Percentiles rank a stretch among this genome's conserved stretches.
These are phyloP conservation scores for Microsporum canis DNA, from an alignment of 2,329 filamentous ascomycete genomes.

Conservation along the genomic window DNA sequence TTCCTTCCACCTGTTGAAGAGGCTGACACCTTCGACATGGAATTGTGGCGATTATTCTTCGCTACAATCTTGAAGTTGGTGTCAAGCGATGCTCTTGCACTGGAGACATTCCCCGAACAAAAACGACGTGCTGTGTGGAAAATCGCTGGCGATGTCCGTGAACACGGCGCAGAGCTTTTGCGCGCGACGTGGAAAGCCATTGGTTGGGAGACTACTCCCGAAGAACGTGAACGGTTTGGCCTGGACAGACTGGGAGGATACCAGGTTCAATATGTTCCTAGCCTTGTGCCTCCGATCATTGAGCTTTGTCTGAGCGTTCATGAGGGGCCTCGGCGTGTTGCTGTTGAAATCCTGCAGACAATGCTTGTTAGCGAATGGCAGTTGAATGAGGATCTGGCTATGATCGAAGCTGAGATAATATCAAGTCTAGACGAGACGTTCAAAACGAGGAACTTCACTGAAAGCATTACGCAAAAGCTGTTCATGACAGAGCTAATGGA, in stretches of 20 bases:
- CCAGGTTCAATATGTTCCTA: slow-evolving; percentile 94
- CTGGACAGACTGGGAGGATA: slow-evolving; percentile 84
- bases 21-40: slow-evolving; percentile 81
- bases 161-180: slow-evolving; percentile 77
- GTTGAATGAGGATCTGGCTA: slow-evolving; percentile 77
- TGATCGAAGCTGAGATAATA: slow-evolving; percentile 93
- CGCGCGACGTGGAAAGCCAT: slow-evolving; percentile 86
- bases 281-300: slow-evolving; percentile 79
- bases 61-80: slow-evolving; percentile 79
- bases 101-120: slow-evolving; percentile 95
- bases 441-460: slow-evolving; percentile 76
- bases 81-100: slow-evolving; percentile 72
- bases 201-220: slow-evolving; percentile 79
- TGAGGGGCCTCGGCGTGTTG: slow-evolving; percentile 76
- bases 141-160: slow-evolving; percentile 90
- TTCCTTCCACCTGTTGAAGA: slow-evolving; percentile 85
- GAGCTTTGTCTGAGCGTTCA: slow-evolving; percentile 93
- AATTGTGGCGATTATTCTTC: slow-evolving; percentile 90
- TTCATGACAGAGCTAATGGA: slow-evolving; percentile 79
- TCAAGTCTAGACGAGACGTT: slow-evolving; percentile 84
- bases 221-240: slow-evolving; percentile 67
- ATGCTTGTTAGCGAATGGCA: slow-evolving; percentile 99
- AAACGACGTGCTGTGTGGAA: slow-evolving; percentile 97
- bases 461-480: slow-evolving; percentile 81
- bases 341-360: slow-evolving; percentile 84